These are phyloP conservation scores for Penicillium polonicum DNA, from an alignment of 2,329 filamentous ascomycete species.

Conservation along the genomic window DNA sequence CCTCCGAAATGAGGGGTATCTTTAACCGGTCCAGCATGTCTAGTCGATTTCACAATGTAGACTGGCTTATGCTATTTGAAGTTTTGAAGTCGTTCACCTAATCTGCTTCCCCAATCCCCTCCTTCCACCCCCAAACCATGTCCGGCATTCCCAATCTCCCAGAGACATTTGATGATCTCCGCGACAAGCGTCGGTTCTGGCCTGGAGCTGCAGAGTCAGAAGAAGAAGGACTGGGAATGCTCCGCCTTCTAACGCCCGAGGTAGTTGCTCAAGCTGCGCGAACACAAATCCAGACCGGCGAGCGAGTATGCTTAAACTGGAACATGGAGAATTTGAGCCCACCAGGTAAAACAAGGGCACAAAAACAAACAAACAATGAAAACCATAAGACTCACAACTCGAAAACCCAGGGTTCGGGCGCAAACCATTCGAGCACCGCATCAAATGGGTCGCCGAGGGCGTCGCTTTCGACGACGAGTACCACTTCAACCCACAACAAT, in stretches of 20 bases:
- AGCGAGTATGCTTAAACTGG: constrained; percentile 57
- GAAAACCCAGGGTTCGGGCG: constrained; percentile 52
- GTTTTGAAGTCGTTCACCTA: not conserved
- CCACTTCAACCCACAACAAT: constrained; percentile 54
- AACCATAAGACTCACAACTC: not conserved
- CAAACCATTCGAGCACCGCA: constrained; percentile 52
- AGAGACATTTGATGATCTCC: constrained; percentile 43
- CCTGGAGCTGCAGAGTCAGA: constrained; percentile 44
- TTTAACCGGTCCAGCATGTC: not conserved
- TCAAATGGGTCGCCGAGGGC: constrained; percentile 49
- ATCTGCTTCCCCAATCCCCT: not conserved
- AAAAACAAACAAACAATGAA: too few relatives aligned
- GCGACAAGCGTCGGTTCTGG: constrained; percentile 53
- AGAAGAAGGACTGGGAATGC: constrained; percentile 57
- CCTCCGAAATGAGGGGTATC: constrained; percentile 16
- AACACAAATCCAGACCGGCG: constrained; percentile 54
- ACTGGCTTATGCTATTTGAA: not conserved
- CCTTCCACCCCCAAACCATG: constrained; percentile 18
- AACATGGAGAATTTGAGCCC: constrained; percentile 56
- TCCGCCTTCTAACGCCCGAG: constrained; percentile 53
- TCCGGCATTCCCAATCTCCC: constrained; percentile 26
- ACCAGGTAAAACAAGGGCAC: constrained; percentile 27
- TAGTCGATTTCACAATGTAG: not conserved
- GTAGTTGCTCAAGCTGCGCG: constrained; percentile 52
- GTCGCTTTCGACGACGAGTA: constrained; percentile 53